Conservation (phyloP, 768 basidiomycete genomes). For the Chlorophyllum brunneum region DNA sequence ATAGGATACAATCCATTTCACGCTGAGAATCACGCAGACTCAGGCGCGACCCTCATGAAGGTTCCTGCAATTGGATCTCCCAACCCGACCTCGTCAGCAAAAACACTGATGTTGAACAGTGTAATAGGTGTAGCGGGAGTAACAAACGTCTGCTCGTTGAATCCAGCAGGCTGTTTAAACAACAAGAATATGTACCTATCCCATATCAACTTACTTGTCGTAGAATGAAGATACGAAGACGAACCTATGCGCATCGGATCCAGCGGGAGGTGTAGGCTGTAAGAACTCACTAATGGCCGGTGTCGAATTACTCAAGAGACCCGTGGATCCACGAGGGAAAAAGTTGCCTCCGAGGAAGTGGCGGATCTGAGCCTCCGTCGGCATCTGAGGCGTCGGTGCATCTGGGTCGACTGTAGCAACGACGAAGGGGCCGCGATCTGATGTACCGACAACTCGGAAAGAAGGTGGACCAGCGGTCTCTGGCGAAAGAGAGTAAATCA, state of each 20-base stretch:
- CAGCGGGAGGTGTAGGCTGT: conserved; percentile 41
- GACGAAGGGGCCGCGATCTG: conserved; percentile 34
- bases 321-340: background rate
- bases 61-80: conserved; percentile 42
- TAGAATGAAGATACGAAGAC: conserved; percentile 2
- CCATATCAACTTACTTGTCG: background rate
- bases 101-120: conserved; percentile 38
- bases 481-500: conserved; percentile 14
- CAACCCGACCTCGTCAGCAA: conserved; percentile 33
- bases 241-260: conserved; percentile 40
- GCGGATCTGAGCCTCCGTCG: conserved; percentile 35
- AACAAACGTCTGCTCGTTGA: conserved; percentile 33
- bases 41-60: conserved; percentile 41
- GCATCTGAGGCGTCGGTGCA: conserved; percentile 40
- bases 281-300: conserved; percentile 35
- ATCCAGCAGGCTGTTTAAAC: conserved; percentile 36
- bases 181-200: conserved; percentile 41
- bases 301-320: conserved; percentile 34
- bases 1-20: no score
- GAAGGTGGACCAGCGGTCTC: conserved; percentile 36
- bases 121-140: conserved; percentile 27
- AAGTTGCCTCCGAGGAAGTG: conserved; percentile 44
- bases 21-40: conserved; percentile 12
- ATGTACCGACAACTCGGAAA: conserved; percentile 26
- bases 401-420: conserved; percentile 42